A percentile compares a stretch with the other conserved stretches of the same genome.
phyloP scores from a whole-genome alignment of 768 basidiomycete genomes.

The Russula dissimulans region DNA sequence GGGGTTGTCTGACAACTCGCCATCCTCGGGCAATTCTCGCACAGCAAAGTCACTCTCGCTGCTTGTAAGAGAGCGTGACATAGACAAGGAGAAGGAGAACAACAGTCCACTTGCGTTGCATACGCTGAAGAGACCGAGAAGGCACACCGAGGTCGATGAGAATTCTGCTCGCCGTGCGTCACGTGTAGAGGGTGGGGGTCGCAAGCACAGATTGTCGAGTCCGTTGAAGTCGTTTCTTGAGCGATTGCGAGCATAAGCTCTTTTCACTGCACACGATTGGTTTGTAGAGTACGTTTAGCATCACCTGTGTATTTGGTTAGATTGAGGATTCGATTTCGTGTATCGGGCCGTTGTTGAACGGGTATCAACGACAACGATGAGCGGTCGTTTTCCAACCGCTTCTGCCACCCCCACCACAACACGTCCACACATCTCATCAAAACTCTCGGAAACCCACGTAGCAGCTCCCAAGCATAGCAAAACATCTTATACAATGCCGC shows the following conservation, averaged over 20 bases:
- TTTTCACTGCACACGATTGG: not conserved
- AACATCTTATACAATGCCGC: slow-evolving; percentile 45
- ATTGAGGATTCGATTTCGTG: not conserved
- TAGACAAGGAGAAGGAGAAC: slow-evolving; percentile 17
- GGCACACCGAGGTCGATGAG: slow-evolving; percentile 9
- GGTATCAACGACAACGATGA: too few relatives aligned
- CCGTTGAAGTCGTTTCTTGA: slow-evolving; percentile 18
- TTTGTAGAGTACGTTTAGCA: not conserved
- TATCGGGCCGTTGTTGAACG: not conserved
- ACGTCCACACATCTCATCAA: not conserved
- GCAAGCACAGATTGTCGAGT: slow-evolving; percentile 14
- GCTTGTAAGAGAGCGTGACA: slow-evolving; percentile 5
- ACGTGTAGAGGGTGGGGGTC: not conserved
- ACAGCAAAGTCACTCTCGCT: slow-evolving; percentile 10
- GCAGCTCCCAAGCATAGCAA: not conserved
- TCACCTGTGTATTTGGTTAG: not conserved
- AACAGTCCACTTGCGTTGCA: slow-evolving; percentile 10
- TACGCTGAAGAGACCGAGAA: slow-evolving; percentile 1
- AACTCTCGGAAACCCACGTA: not conserved
- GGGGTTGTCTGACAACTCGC: not conserved
- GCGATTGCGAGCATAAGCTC: slow-evolving; percentile 10
- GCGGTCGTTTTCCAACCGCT: not conserved
- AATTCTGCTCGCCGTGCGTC: slow-evolving; percentile 14
- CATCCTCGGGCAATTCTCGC: slow-evolving; percentile 3
- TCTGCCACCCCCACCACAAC: not conserved